Base-by-base conservation (phyloP, 2,329 filamentous ascomycete genomes). In the Cladosporium cucumerinum region DNA sequence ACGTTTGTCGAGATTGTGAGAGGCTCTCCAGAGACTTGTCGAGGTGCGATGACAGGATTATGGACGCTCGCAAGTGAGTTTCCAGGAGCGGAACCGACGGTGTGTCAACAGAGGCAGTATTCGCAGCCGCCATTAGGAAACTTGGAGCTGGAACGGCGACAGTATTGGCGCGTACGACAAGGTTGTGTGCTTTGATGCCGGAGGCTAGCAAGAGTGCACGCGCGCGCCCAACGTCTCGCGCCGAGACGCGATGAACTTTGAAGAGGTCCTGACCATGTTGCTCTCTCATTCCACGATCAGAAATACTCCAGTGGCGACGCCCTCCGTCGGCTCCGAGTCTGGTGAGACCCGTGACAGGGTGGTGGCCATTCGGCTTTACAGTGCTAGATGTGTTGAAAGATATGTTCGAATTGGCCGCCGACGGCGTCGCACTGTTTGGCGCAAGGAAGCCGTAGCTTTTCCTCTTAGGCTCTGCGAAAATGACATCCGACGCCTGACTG, bases 111-210 rank as follows among this genome's bases (percentile, higher is more conserved):
- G 82, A 78, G 69, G 86, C 76, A 23, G 82, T 69, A n/a, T 74
- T 67, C 18, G 70, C 77, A 2, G 78, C 79, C 11, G 74, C 72
- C 11, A 55, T 74, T 39, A 81, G 76, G 52, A 79, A 79, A 4
- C 67, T 61, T 0, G 76, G 69, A 3, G 74, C 69, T 25, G 75
- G 59, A 54, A 72, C 66, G 16, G 75, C 75, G 0, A 74, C 68
- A 39, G 82, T 81, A 52, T 88, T 78, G 4, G 89, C 87, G 55
- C 89, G 86, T 4, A 87, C 85, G 30, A 84, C 83, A 63, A 97
- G 91, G 73, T 95, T 91, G 72, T 88, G 88, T 0, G 94, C 93
- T 78, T 96, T 96, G 73, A 97, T 88, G n/a, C 93, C 93, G 0
- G 92, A 92, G 68, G 89, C 90, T 25, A 96, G 82, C 48, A 97